Conservation (phyloP, 2,329 filamentous ascomycete species). For the Botrytis squamosa region DNA sequence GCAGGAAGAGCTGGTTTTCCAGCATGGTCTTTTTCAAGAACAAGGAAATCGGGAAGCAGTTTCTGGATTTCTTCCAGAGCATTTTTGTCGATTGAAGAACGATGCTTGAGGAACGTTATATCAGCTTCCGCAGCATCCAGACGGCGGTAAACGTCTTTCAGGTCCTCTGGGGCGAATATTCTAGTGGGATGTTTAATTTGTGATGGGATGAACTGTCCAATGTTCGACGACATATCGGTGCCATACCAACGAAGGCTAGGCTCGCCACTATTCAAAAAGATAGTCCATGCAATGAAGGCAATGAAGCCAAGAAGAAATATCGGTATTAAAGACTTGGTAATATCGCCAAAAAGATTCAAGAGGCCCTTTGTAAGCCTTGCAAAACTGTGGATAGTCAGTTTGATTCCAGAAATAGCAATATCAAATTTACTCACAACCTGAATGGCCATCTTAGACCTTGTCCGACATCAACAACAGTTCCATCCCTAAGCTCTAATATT, state of each 20-base stretch:
- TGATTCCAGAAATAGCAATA: background rate
- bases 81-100: constrained; percentile 37
- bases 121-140: constrained; percentile 31
- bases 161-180: constrained; percentile 21
- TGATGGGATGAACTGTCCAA: constrained; percentile 17
- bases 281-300: background rate
- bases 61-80: constrained; percentile 43
- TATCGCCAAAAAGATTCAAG: background rate
- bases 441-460: background rate
- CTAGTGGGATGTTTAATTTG: constrained; percentile 14
- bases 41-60: constrained; percentile 56
- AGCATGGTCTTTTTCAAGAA: constrained; percentile 51
- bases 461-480: background rate
- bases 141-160: constrained; percentile 30
- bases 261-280: background rate
- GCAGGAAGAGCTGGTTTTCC: constrained; percentile 56
- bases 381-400: background rate
- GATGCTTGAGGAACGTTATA: constrained; percentile 26
- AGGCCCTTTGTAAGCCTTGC: background rate
- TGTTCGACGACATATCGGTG: constrained; percentile 3
- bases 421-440: background rate
- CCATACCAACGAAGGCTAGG: constrained; percentile 14
- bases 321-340: background rate
- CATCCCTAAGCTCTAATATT: background rate
- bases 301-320: background rate